A percentile compares a stretch with the other conserved stretches of the same genome.
Conservation (phyloP, 176 grass and related monocot genomes). For the barley (Hordeum vulgare) region MorexV3_pseudomolecules_assembly NC_058519.1:619122713-619123212, state of each 20-base stretch:
- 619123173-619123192: no score
- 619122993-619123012: constrained; percentile 9
- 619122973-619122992: background rate
- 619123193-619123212: background rate
- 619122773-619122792: background rate
- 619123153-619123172: background rate
- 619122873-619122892: background rate
- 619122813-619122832: constrained; percentile 62
- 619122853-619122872: constrained; percentile 35
- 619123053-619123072: constrained; percentile 16
- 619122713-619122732: background rate
- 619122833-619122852: constrained; percentile 72
- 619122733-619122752: background rate
- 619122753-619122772: background rate
- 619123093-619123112: no score
- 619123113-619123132: background rate
- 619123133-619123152: fast-evolving
- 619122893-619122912: constrained; percentile 42
- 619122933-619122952: background rate
- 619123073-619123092: background rate
- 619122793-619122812: constrained; percentile 23
- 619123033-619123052: constrained; percentile 14
- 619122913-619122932: background rate
- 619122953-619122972: background rate
- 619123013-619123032: constrained; percentile 8